Evolutionary conservation across 495 filamentous ascomycete genomes (phyloP).

Genomic region (Antarctomyces pellizariae): DNA sequence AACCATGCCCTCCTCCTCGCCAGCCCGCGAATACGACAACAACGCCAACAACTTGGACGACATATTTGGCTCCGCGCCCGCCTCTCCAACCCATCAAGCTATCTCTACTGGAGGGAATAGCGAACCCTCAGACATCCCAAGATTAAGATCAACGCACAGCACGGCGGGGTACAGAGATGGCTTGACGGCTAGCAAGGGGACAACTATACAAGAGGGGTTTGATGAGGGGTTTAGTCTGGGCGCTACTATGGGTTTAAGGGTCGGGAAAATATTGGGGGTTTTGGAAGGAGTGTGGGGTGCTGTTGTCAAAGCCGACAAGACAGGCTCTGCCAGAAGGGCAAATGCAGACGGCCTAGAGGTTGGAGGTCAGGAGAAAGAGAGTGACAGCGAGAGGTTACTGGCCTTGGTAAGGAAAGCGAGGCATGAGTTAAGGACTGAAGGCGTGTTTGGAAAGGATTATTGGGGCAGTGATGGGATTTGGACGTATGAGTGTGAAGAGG

Average conservation of each 20-base stretch:
- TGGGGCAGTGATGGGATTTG: conserved; percentile 38
- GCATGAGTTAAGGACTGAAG: conserved; percentile 33
- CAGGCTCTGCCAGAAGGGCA: conserved; percentile 4
- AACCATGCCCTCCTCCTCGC: not conserved
- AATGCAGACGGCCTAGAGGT: conserved; percentile 3
- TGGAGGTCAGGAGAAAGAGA: conserved; percentile 10
- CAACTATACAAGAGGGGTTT: conserved; percentile 58
- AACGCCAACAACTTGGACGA: conserved; percentile 7
- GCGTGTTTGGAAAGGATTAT: conserved; percentile 36
- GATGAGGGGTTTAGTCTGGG: conserved; percentile 72
- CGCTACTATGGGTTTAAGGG: conserved; percentile 46
- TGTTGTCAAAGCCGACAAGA: conserved; percentile 4
- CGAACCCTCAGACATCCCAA: conserved; percentile 48
- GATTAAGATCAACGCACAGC: conserved; percentile 46
- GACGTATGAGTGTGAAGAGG: conserved; percentile 27
- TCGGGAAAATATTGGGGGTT: conserved; percentile 45
- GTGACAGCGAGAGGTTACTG: conserved; percentile 14
- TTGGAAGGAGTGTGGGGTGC: conserved; percentile 37
- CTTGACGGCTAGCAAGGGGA: conserved; percentile 42
- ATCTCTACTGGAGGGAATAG: conserved; percentile 1
- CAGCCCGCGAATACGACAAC: not conserved
- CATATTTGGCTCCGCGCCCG: conserved; percentile 11
- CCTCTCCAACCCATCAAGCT: conserved; percentile 2
- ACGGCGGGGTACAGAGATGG: conserved; percentile 87
- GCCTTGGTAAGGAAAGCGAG: conserved; percentile 26